A percentile compares a stretch with the other conserved stretches of the same genome.
Evolutionary conservation across 108 stramenopile genomes (phyloP).

Genomic region (Cylindrotheca fusiformis): DNA sequence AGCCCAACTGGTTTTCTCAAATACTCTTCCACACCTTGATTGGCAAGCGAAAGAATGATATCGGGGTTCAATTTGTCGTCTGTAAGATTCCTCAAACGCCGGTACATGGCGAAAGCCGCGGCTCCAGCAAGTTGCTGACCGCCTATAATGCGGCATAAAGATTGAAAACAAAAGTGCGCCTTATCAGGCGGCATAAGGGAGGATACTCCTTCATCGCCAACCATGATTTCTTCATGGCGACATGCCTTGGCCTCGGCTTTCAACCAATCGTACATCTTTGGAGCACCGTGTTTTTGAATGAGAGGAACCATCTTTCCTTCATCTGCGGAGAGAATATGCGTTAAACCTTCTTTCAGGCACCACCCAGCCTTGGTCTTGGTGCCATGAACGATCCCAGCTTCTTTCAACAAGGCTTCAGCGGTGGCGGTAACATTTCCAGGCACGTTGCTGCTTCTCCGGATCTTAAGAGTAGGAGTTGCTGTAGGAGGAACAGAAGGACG

Average conservation of each 20-base stretch:
- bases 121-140: conserved; percentile 52
- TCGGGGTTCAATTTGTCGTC: conserved; percentile 23
- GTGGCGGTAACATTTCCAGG: background rate
- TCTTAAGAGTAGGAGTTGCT: no score
- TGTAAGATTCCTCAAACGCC: conserved; percentile 23
- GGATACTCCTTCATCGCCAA: background rate
- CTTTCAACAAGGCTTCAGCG: background rate
- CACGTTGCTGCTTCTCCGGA: no score
- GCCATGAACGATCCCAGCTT: conserved; percentile 3
- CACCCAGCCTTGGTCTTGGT: conserved; percentile 35
- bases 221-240: conserved; percentile 16
- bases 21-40: conserved; percentile 25
- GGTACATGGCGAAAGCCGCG: conserved; percentile 40
- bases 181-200: background rate
- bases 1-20: conserved; percentile 38
- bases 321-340: conserved; percentile 18
- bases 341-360: conserved; percentile 38
- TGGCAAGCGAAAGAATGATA: conserved; percentile 14
- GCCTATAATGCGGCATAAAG: conserved; percentile 48
- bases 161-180: conserved; percentile 42
- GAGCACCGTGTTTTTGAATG: conserved; percentile 31
- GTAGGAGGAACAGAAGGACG: no score
- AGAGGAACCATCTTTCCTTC: conserved; percentile 23
- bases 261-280: conserved; percentile 15
- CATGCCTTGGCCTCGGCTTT: conserved; percentile 5